Evolutionary conservation across 192 early-diverging fungal species (phyloP), one percentile per base, ranked within the genome.

Genomic region (Backusella mclennaniae): DNA sequence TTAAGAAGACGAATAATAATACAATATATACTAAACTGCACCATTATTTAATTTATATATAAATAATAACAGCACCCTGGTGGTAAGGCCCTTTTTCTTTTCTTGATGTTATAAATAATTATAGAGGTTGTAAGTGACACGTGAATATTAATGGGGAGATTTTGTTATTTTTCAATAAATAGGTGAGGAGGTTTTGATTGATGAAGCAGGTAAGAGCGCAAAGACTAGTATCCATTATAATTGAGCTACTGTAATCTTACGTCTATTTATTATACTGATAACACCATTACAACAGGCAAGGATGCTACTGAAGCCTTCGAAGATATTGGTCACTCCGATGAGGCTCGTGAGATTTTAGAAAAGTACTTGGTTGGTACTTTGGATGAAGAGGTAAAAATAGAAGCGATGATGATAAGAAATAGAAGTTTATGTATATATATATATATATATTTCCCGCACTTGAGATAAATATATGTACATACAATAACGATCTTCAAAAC

Each of bases 311-410:
- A 96, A 77, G 90, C 93, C 12, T 98, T 98, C 83, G 95, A 98
- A 74, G 96, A 98, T 82, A 94, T 98, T 78, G 96, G 96, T 46
- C 96, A 98, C 87, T 95, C 94, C 53, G 93, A 96, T 42, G 96
- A 98, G 80, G 95, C 96, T 21, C 93, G 91, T 73, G 93, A 95
- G 1, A 84, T 98, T 19, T 49, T 97, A 74, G 53, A 73, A 26
- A 77, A 79, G 67, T 83, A 79, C 41, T 73, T 74, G 36, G 52
- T 83, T 83, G 82, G 72, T 69, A 71, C 77, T 36, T 73, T 83
- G 59, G 78, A 77, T 33, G 77, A 74, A 44, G 75, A 56, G 59
- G 82, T 83, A 77, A 80, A 79, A 63, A 44, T 19, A 68, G 31
- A 6, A 39, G 38, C 38, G 11, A 39, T 12, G 38, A 39, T 39